Evolutionary conservation across 2,329 filamentous ascomycete genomes (phyloP).

Genomic region (Fonsecaea multimorphosa): DNA sequence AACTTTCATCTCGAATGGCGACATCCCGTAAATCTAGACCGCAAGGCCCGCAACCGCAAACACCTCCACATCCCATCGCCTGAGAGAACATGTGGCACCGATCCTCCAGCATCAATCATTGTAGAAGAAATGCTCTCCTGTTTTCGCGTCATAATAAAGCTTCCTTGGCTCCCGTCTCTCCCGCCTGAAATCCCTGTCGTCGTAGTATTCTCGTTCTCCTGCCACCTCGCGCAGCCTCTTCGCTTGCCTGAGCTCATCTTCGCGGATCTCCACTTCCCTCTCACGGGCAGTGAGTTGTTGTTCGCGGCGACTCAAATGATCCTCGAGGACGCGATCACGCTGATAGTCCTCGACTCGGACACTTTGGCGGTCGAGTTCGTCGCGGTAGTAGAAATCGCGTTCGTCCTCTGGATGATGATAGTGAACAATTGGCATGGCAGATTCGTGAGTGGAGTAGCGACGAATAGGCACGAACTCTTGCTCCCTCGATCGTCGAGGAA

Average conservation of each 20-base stretch:
- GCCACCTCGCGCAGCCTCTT: conserved; percentile 5
- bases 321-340: conserved; percentile 26
- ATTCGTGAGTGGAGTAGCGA: conserved; percentile 12
- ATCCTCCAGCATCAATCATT: background rate
- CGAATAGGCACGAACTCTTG: conserved; percentile 22
- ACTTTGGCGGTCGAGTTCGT: conserved; percentile 25
- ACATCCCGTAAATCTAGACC: background rate
- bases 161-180: conserved; percentile 18
- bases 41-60: background rate
- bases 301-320: conserved; percentile 24
- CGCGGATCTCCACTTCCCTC: conserved; percentile 17
- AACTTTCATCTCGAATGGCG: background rate
- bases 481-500: conserved; percentile 1
- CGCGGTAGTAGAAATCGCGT: conserved; percentile 19
- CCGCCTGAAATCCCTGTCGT: conserved; percentile 17
- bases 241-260: conserved; percentile 18
- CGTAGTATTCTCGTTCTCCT: conserved; percentile 20
- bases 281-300: conserved; percentile 17
- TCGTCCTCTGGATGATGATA: conserved; percentile 22
- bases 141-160: conserved; percentile 11
- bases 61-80: background rate
- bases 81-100: background rate
- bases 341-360: conserved; percentile 27
- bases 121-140: conserved; percentile 18
- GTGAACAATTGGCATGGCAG: conserved; percentile 22